Conservation (phyloP, 139 green algal species). For the Micractinium conductrix region DNA sequence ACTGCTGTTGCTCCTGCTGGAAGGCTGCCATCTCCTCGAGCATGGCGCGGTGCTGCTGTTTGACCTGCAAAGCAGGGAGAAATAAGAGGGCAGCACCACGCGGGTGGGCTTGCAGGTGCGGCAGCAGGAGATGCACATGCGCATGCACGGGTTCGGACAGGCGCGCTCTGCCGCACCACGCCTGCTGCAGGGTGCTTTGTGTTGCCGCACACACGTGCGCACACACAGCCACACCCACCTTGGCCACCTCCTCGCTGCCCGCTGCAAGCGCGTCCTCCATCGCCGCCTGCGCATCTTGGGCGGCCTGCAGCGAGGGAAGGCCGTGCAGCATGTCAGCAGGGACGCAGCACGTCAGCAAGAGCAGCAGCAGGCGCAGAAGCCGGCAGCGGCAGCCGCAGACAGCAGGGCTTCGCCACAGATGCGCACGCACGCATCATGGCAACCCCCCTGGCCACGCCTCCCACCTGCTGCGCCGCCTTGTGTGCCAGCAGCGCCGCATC, state of each 20-base stretch:
- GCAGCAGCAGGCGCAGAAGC: neutral
- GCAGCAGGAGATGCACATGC: too few relatives aligned
- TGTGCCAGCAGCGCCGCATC: conserved; percentile 36
- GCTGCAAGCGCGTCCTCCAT: conserved; percentile 38
- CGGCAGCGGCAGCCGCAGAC: neutral
- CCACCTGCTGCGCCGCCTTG: conserved; percentile 38
- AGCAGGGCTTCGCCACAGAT: neutral
- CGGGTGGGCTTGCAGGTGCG: too few relatives aligned
- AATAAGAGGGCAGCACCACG: too few relatives aligned
- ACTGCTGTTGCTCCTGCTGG: conserved; percentile 17
- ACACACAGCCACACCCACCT: too few relatives aligned
- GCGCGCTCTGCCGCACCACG: too few relatives aligned
- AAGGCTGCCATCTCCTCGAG: conserved; percentile 32
- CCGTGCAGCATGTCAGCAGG: neutral
- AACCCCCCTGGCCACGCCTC: neutral
- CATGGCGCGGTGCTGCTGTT: conserved; percentile 35
- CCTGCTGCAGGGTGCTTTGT: too few relatives aligned
- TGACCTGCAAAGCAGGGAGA: conserved; percentile 3
- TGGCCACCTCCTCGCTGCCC: conserved; percentile 29
- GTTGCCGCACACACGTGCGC: too few relatives aligned
- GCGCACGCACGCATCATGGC: too few relatives aligned
- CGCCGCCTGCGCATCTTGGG: conserved; percentile 29
- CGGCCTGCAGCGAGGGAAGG: conserved; percentile 14
- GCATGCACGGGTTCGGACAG: too few relatives aligned
- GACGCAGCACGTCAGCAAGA: neutral